Conservation (phyloP, 2,329 filamentous ascomycete species). For the Beauveria brongniartii region DNA sequence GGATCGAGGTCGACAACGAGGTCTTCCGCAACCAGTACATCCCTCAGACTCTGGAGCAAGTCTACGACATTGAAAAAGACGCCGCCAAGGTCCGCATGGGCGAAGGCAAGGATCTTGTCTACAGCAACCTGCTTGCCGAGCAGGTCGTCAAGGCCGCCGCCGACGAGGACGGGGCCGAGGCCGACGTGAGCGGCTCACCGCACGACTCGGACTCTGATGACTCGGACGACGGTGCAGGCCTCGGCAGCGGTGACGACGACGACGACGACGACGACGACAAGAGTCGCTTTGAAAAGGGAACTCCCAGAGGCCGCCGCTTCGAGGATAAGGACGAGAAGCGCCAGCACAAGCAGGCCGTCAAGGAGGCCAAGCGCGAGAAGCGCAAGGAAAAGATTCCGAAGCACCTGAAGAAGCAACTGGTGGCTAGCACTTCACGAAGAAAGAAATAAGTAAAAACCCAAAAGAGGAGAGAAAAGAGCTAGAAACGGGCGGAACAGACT, state of each 20-base stretch:
- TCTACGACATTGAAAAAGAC: conserved; percentile 93
- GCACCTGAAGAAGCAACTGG: conserved; percentile 83
- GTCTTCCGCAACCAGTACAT: conserved; percentile 97
- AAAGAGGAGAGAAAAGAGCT: conserved; percentile 9
- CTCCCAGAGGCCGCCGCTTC: conserved; percentile 73
- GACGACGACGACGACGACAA: conserved; percentile 27
- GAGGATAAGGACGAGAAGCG: conserved; percentile 84
- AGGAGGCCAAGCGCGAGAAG: conserved; percentile 92
- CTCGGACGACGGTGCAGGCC: conserved; percentile 32
- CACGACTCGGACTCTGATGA: conserved; percentile 24
- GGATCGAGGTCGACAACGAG: conserved; percentile 72
- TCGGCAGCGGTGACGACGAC: conserved; percentile 34
- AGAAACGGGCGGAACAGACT: background rate
- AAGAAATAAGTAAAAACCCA: conserved; percentile 40
- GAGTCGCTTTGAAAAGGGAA: conserved; percentile 53
- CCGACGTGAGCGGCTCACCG: conserved; percentile 25
- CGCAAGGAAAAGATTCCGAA: conserved; percentile 95
- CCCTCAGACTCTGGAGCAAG: conserved; percentile 88
- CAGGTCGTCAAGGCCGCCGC: conserved; percentile 40
- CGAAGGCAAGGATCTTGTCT: conserved; percentile 69
- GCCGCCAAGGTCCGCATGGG: conserved; percentile 68
- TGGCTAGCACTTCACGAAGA: conserved; percentile 53
- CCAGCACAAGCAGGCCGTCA: conserved; percentile 78
- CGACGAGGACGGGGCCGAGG: conserved; percentile 27
- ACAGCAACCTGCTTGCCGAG: conserved; percentile 74